These are phyloP conservation scores for Tubosaeta sp. DNA, from an alignment of 768 basidiomycete species.

Conservation along the genomic window DNA sequence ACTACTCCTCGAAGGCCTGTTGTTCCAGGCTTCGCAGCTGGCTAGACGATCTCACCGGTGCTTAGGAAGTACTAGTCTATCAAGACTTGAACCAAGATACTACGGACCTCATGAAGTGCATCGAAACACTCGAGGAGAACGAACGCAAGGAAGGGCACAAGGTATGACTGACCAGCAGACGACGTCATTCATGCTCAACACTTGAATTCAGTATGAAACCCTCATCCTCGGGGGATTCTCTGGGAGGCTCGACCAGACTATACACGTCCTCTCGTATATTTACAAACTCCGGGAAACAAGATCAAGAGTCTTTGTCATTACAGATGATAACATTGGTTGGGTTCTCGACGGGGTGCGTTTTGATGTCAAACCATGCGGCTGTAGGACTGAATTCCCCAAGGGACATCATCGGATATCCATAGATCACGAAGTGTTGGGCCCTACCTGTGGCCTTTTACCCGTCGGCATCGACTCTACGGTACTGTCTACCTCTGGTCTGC, in stretches of 20 bases:
- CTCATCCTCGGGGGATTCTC: conserved; percentile 84
- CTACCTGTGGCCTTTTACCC: conserved; percentile 93
- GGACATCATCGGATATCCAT: conserved; percentile 79
- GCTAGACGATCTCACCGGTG: not conserved
- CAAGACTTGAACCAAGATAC: conserved; percentile 72
- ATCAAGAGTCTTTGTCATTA: conserved; percentile 65
- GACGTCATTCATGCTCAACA: not conserved
- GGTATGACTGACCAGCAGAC: conserved; percentile 26
- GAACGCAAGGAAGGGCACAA: conserved; percentile 42
- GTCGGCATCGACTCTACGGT: conserved; percentile 75
- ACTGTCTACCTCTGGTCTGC: conserved; percentile 78
- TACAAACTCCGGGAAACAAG: conserved; percentile 69
- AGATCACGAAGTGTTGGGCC: conserved; percentile 69
- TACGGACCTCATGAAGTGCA: conserved; percentile 97
- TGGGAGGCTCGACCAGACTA: conserved; percentile 91
- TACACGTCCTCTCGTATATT: conserved; percentile 82
- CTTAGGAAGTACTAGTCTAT: conserved; percentile 62
- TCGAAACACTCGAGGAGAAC: conserved; percentile 54
- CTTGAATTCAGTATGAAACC: conserved; percentile 50
- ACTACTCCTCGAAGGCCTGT: conserved; percentile 59
- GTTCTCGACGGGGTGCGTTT: conserved; percentile 67
- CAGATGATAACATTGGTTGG: conserved; percentile 92
- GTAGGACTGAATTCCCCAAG: conserved; percentile 35
- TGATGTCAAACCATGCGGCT: not conserved
- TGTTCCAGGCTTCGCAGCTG: not conserved